Evolutionary conservation across 352 stramenopile genomes (phyloP).

Genomic region (Phytophthora fragariae): DNA sequence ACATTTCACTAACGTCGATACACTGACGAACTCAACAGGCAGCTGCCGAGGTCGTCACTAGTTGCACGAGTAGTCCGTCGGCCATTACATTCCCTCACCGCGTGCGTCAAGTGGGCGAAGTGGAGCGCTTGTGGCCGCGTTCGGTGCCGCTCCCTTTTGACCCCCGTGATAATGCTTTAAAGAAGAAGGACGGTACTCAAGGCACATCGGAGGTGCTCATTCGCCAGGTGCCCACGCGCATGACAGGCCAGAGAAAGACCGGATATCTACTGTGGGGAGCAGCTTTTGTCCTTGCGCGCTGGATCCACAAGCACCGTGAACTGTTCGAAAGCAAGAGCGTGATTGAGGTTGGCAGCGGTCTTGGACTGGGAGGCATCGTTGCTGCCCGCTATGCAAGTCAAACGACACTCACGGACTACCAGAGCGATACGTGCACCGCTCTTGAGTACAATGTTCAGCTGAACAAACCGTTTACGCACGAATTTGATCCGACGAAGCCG

Average conservation of each 20-base stretch:
- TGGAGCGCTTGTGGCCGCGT: slow-evolving; percentile 63
- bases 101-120: slow-evolving; percentile 64
- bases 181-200: slow-evolving; percentile 26
- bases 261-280: slow-evolving; percentile 88
- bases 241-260: slow-evolving; percentile 89
- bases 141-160: slow-evolving; percentile 69
- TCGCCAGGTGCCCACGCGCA: slow-evolving; percentile 79
- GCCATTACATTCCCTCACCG: slow-evolving; percentile 78
- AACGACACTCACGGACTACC: slow-evolving; percentile 86
- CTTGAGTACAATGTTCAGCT: slow-evolving; percentile 84
- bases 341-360: slow-evolving; percentile 84
- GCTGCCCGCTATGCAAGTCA: slow-evolving; percentile 67
- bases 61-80: slow-evolving; percentile 65
- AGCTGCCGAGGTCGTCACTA: slow-evolving; percentile 69
- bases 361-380: slow-evolving; percentile 83
- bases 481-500: slow-evolving; percentile 59
- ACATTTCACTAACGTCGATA: not conserved
- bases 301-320: slow-evolving; percentile 82
- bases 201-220: slow-evolving; percentile 70
- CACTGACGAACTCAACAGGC: slow-evolving; percentile 43
- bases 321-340: slow-evolving; percentile 76
- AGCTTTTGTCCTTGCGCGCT: slow-evolving; percentile 80
- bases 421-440: slow-evolving; percentile 79
- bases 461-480: slow-evolving; percentile 78
- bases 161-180: slow-evolving; percentile 49